Evolutionary conservation across 257 asterid species (phyloP), one percentile per base, ranked within the genome.

Genomic region (Petunia axillaris): DNA sequence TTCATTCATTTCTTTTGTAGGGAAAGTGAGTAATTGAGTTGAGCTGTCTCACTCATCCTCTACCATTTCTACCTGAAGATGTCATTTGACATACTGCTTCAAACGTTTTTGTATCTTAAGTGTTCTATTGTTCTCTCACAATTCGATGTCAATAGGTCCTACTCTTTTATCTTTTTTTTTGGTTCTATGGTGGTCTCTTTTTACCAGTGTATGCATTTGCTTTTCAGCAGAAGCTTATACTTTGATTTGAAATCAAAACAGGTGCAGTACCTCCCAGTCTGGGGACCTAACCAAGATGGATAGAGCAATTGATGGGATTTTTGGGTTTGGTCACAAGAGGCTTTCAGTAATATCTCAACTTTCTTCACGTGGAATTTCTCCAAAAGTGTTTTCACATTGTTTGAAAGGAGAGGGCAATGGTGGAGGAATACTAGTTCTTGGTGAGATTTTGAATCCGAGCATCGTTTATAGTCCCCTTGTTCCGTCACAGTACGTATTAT

Each of bases 371-470:
- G 89, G 90, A 80, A 87, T 94, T 73, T 90, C 94, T 46, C 95
- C 92, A 37, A 91, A 84, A 79, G 91, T 91, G 67, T 94, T 94
- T 76, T 94, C 97, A 75, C 97, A 94, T 75, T 92, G 97, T 86
- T 87, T 94, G 84, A 92, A 86, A 85, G 97, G 98, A 84, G 97
- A 90, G n/a, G 94, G 89, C 65, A 87, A 63, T 62, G 97, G 97
- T 79, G 98, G 97, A 43, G 98, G 97, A 74, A 82, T 88, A 84
- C 82, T 94, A 77, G 98, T 91, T 90, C 92, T 91, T 87, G 97
- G 98, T 82, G 93, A 92, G 88, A 89, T 94, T 87, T 84, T 85
- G 94, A 95, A 92, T 79, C 90, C 97, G 0, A 91, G 91, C 80
- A 87, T 94, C 85, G 91, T 87, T 84, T 94, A 92, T 82, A 91